Evolutionary conservation across 2,329 filamentous ascomycete genomes (phyloP), one percentile per base, ranked within the genome.

Genomic region (Aspergillus ochraceoroseus): DNA sequence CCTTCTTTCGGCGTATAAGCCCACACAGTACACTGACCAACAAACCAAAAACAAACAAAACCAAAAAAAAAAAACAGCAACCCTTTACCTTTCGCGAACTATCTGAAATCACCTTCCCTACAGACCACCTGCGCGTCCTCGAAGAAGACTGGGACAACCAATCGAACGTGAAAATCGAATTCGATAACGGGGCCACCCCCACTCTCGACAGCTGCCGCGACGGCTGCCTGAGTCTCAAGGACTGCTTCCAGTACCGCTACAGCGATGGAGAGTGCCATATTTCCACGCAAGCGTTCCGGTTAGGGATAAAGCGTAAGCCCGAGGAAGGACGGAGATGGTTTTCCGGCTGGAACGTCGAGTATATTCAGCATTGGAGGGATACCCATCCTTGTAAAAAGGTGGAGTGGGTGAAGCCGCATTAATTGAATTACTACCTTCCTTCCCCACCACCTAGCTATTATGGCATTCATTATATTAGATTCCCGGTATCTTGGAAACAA

Each of bases 71-170:
- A 38, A 42, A 9, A 38, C 41, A 74, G 71, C 57, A 64, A 22
- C 62, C 64, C 13, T 56, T 75, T 27, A 60, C 71, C 38, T 70
- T 75, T 42, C 64, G 62, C 43, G 74, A 77, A 41, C 51, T 77
- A 20, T 78, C 74, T 51, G 52, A 72, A 3, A 59, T 67, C 35
- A 69, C 77, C 43, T 67, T 77, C 36, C 47, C 46, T 25, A 11
- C 38, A 41, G 63, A 59, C 2, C 70, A 67, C 2, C 64, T 76
- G 47, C 56, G 64, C 19, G 50, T 61, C 3, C 53, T 57, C 25
- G 67, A 70, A 11, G 62, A 70, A 6, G 63, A 75, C 34, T 78
- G 74, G 74, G 70, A 77, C 53, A 77, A 78, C 49, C 50, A 71
- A 3, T 71, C 73, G 3, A 67, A 75, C 17, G 70, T 39, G 28